These are phyloP conservation scores for Sambucus nigra DNA, from an alignment of 129 eudicot genomes.

Conservation along the genomic window DNA sequence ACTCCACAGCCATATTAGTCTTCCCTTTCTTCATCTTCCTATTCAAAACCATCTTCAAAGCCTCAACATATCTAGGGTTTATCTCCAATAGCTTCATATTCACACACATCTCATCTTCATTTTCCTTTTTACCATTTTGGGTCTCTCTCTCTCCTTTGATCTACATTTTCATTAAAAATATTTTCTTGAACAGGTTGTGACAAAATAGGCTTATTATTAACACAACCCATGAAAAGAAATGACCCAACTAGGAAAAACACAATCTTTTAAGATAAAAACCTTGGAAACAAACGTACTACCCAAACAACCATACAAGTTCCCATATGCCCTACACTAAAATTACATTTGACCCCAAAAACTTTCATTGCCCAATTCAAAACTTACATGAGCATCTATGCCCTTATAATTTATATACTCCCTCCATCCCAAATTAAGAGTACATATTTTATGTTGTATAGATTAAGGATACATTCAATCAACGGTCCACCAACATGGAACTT, in stretches of 20 bases:
- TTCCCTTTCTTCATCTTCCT: conserved; percentile 77
- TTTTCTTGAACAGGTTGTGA: conserved; percentile 38
- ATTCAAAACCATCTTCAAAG: conserved; percentile 53
- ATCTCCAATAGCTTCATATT: conserved; percentile 41
- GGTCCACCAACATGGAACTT: no score
- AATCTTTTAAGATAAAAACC: conserved; percentile 31
- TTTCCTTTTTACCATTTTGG: conserved; percentile 25
- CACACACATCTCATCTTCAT: conserved; percentile 59
- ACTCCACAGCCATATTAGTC: conserved; percentile 55
- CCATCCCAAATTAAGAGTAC: no score
- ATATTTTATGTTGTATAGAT: no score
- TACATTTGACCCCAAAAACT: no score
- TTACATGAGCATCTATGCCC: no score
- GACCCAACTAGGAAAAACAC: conserved; percentile 58
- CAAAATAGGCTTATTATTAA: conserved; percentile 30
- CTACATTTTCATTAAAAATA: conserved; percentile 18
- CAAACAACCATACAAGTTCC: no score
- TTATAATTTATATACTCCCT: no score
- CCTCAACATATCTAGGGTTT: conserved; percentile 50
- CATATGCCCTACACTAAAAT: no score
- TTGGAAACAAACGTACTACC: no score
- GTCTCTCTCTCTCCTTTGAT: conserved; percentile 23
- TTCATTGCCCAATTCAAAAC: no score
- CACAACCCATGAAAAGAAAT: conserved; percentile 50
- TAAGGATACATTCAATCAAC: no score